Percentiles rank a stretch among this genome's conserved stretches.
phyloP scores from a whole-genome alignment of 768 basidiomycete species.

The Amanita polypyramis region DNA sequence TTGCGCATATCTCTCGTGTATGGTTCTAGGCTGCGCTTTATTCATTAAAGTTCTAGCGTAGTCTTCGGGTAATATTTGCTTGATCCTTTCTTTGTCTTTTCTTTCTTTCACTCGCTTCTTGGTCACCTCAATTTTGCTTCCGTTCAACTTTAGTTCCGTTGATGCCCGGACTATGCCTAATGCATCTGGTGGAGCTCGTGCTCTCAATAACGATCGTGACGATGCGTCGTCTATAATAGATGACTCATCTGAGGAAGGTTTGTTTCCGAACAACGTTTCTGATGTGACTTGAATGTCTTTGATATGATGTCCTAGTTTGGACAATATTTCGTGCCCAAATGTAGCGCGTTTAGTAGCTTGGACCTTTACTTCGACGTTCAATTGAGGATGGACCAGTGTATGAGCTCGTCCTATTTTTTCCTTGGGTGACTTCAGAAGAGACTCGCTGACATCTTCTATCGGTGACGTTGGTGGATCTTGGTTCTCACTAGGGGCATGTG shows the following conservation, averaged over 20 bases:
- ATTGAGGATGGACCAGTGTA: neutral
- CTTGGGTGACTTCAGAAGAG: slow-evolving; percentile 4
- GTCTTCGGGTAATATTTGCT: slow-evolving; percentile 36
- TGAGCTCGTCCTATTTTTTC: neutral
- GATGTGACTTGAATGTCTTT: neutral
- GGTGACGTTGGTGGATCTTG: slow-evolving; percentile 20
- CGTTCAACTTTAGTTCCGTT: neutral
- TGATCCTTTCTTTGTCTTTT: slow-evolving; percentile 28
- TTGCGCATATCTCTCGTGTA: slow-evolving; percentile 11
- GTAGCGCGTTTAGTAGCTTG: slow-evolving; percentile 23
- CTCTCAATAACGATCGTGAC: slow-evolving; percentile 8
- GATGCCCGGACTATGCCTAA: neutral
- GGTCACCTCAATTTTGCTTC: neutral
- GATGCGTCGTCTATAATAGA: slow-evolving; percentile 2
- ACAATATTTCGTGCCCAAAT: slow-evolving; percentile 11
- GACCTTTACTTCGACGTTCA: slow-evolving; percentile 21
- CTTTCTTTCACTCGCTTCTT: slow-evolving; percentile 11
- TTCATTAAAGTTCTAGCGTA: slow-evolving; percentile 41
- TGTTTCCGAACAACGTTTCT: neutral
- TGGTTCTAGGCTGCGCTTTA: slow-evolving; percentile 12
- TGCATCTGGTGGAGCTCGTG: slow-evolving; percentile 8
- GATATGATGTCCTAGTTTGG: neutral
- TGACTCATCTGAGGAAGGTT: neutral
- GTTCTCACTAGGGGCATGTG: neutral
- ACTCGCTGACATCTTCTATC: slow-evolving; percentile 21